phyloP scores from a whole-genome alignment of 306 rosid genomes.

The Dryas alaskensis region DNA sequence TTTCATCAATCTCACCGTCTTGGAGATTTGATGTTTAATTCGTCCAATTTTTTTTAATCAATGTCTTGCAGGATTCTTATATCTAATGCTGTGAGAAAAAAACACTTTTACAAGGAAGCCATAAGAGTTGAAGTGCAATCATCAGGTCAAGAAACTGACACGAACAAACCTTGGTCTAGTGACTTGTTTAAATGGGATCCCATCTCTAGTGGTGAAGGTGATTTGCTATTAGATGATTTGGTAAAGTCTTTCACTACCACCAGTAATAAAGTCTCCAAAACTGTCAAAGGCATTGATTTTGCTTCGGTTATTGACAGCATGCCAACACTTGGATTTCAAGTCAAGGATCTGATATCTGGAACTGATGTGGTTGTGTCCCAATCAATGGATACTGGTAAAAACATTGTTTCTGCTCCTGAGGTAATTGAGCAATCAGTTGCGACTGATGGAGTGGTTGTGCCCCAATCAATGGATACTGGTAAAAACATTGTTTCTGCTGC shows the following conservation, averaged over 20 bases:
- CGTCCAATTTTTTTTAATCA: slow-evolving; percentile 11
- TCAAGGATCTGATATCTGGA: slow-evolving; percentile 48
- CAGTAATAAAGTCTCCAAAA: slow-evolving; percentile 42
- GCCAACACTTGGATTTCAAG: slow-evolving; percentile 67
- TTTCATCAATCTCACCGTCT: slow-evolving; percentile 18
- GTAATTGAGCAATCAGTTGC: slow-evolving; percentile 29
- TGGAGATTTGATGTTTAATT: slow-evolving; percentile 15
- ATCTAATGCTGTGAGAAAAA: slow-evolving; percentile 72
- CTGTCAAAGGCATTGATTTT: slow-evolving; percentile 66
- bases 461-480: slow-evolving; percentile 21
- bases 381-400: slow-evolving; percentile 23
- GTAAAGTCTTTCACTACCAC: slow-evolving; percentile 51
- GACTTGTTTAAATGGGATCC: slow-evolving; percentile 79
- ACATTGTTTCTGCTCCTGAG: slow-evolving; percentile 19
- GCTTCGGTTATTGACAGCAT: slow-evolving; percentile 42
- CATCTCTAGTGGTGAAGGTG: slow-evolving; percentile 81
- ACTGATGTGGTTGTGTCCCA: slow-evolving; percentile 26
- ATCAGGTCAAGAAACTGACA: slow-evolving; percentile 41
- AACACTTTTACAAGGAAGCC: slow-evolving; percentile 63
- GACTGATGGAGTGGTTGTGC: background rate
- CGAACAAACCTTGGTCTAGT: slow-evolving; percentile 41
- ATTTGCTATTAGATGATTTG: slow-evolving; percentile 65
- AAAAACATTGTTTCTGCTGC: slow-evolving; percentile 20
- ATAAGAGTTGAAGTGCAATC: slow-evolving; percentile 63
- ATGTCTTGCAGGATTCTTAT: slow-evolving; percentile 60